Evolutionary conservation across 768 basidiomycete genomes (phyloP).

Genomic region (Boletus insuetus): DNA sequence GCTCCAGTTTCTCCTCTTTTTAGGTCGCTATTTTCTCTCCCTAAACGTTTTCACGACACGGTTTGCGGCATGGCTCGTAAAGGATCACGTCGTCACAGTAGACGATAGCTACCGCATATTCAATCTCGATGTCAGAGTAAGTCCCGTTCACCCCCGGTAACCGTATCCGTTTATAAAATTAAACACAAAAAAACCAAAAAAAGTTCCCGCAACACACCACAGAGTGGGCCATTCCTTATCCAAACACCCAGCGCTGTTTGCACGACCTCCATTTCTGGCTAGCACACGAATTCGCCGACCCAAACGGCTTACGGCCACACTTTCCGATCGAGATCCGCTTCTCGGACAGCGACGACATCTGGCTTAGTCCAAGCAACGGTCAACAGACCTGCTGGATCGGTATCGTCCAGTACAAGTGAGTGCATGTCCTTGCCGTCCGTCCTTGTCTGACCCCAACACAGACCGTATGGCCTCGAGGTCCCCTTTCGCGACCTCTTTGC

Average conservation of each 20-base stretch:
- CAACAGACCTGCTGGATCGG: conserved; percentile 90
- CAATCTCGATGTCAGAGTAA: conserved; percentile 89
- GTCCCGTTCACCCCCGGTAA: conserved; percentile 24
- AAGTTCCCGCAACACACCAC: conserved; percentile 91
- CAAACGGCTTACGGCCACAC: conserved; percentile 79
- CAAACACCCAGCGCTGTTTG: conserved; percentile 63
- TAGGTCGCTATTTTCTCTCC: conserved; percentile 60
- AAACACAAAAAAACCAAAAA: too few relatives aligned
- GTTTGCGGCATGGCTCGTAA: conserved; percentile 67
- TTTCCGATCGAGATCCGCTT: conserved; percentile 93
- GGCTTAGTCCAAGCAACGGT: conserved; percentile 86
- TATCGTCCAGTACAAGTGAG: conserved; percentile 95
- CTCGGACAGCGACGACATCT: conserved; percentile 85
- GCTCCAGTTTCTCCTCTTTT: conserved; percentile 79
- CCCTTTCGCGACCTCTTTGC: conserved; percentile 79
- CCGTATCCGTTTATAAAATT: background rate
- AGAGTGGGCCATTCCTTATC: conserved; percentile 89
- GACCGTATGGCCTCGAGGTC: conserved; percentile 82
- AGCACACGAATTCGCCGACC: conserved; percentile 58
- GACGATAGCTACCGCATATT: conserved; percentile 84
- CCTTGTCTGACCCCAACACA: conserved; percentile 28
- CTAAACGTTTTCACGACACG: conserved; percentile 65
- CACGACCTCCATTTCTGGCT: conserved; percentile 72
- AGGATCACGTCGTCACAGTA: conserved; percentile 52
- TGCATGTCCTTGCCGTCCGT: conserved; percentile 7